These are phyloP conservation scores for Linum tenue DNA, from an alignment of 345 rosid species.

Conservation along the genomic window DNA sequence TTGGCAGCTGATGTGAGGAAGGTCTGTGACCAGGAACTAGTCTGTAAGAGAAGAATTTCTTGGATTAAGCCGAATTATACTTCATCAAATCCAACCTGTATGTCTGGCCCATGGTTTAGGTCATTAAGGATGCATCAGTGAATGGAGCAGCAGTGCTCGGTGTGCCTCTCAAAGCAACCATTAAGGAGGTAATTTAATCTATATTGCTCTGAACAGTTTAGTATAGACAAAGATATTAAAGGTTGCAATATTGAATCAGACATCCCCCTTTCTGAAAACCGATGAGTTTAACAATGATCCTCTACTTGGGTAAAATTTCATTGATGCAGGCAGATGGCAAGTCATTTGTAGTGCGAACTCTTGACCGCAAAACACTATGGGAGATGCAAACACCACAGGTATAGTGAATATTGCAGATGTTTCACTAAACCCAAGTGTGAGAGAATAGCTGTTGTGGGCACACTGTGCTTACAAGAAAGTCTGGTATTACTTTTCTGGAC, in stretches of 20 bases:
- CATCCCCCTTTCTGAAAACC: neutral
- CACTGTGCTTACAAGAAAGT: neutral
- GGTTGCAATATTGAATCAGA: too few species aligned
- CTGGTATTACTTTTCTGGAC: conserved; percentile 4
- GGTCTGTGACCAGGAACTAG: conserved; percentile 27
- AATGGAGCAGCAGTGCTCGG: conserved; percentile 97
- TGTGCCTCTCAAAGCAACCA: conserved; percentile 91
- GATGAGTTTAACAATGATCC: neutral
- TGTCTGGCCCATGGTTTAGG: conserved; percentile 33
- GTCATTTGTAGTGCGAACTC: conserved; percentile 74
- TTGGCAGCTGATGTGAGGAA: conserved; percentile 52
- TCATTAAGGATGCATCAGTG: conserved; percentile 54
- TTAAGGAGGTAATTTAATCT: conserved; percentile 57
- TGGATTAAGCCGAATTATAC: too few species aligned
- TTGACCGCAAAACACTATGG: conserved; percentile 88
- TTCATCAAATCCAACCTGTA: too few species aligned
- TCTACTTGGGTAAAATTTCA: neutral
- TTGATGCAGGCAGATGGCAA: conserved; percentile 53
- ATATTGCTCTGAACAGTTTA: too few species aligned
- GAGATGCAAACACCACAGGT: conserved; percentile 99
- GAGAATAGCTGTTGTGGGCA: neutral
- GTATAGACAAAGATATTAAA: too few species aligned
- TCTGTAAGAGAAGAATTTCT: neutral
- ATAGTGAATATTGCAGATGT: neutral
- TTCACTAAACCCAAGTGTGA: neutral